A percentile compares a stretch with the other conserved stretches of the same genome.
These are phyloP conservation scores for Byssochlamys sp. DNA, from an alignment of 2,329 filamentous ascomycete species.

Conservation along the genomic window DNA sequence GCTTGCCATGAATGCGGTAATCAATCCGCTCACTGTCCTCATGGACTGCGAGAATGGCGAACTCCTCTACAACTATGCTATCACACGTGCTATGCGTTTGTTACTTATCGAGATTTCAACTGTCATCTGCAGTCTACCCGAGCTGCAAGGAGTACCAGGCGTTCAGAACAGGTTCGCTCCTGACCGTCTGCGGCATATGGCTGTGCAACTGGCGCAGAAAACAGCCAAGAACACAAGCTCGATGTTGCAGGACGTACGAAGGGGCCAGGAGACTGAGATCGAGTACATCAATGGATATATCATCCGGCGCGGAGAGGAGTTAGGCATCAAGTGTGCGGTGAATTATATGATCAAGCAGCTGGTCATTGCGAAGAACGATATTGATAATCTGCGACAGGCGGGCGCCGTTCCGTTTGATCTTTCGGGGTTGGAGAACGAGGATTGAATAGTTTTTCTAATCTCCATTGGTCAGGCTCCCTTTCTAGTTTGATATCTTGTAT, in stretches of 20 bases:
- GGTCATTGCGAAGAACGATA: constrained; percentile 59
- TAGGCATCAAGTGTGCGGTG: constrained; percentile 61
- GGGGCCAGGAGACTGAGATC: constrained; percentile 60
- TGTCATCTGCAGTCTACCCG: constrained; percentile 65
- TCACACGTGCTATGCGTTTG: constrained; percentile 57
- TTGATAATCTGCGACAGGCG: constrained; percentile 27
- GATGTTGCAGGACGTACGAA: constrained; percentile 58
- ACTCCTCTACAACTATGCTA: constrained; percentile 56
- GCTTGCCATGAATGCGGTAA: constrained; percentile 62
- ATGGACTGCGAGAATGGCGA: constrained; percentile 67
- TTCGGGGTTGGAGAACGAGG: constrained; percentile 6
- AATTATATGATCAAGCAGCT: constrained; percentile 65
- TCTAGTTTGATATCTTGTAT: neutral
- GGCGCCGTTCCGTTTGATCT: constrained; percentile 25
- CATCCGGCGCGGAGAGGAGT: constrained; percentile 57
- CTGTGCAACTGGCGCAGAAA: constrained; percentile 44
- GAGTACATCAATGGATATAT: constrained; percentile 86
- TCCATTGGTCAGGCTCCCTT: neutral
- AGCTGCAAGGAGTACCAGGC: constrained; percentile 55
- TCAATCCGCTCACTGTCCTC: constrained; percentile 73
- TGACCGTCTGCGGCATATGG: constrained; percentile 53
- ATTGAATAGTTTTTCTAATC: neutral
- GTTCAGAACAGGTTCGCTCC: constrained; percentile 51
- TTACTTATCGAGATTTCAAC: constrained; percentile 65
- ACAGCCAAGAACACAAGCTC: constrained; percentile 52